Evolutionary conservation across 2,329 filamentous ascomycete species (phyloP).

Genomic region (Botrytis medusae): DNA sequence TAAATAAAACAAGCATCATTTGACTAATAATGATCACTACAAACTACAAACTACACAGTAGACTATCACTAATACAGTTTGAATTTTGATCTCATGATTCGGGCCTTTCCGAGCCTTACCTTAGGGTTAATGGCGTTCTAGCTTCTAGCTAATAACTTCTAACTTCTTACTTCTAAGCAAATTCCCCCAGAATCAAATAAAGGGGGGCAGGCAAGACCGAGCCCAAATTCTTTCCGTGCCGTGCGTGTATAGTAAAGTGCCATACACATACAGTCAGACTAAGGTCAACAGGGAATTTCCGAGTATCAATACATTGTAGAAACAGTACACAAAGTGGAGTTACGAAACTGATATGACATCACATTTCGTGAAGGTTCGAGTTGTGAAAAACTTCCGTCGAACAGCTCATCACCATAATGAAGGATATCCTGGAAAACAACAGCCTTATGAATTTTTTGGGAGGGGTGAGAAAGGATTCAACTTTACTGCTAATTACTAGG

Average conservation of each 20-base stretch:
- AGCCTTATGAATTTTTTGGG: neutral
- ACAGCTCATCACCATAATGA: constrained; percentile 6
- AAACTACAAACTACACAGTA: neutral
- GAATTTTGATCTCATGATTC: neutral
- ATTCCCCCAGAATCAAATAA: neutral
- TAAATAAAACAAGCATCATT: neutral
- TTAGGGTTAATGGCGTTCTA: neutral
- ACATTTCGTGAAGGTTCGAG: neutral
- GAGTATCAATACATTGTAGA: neutral
- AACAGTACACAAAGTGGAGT: neutral
- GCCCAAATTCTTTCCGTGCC: neutral
- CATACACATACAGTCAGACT: neutral
- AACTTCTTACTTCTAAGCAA: neutral
- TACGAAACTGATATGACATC: neutral
- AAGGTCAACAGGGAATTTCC: neutral
- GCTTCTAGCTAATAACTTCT: neutral
- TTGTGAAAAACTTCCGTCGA: neutral
- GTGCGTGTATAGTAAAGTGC: neutral
- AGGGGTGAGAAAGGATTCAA: neutral
- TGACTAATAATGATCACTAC: constrained; percentile 1
- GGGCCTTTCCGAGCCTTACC: constrained; percentile 2
- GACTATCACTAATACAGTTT: neutral
- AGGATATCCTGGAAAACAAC: neutral
- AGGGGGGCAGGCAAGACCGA: neutral
- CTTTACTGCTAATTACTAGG: neutral